phyloP scores from a whole-genome alignment of 116 monocot species.

The Papilionanthe hybrid region DNA sequence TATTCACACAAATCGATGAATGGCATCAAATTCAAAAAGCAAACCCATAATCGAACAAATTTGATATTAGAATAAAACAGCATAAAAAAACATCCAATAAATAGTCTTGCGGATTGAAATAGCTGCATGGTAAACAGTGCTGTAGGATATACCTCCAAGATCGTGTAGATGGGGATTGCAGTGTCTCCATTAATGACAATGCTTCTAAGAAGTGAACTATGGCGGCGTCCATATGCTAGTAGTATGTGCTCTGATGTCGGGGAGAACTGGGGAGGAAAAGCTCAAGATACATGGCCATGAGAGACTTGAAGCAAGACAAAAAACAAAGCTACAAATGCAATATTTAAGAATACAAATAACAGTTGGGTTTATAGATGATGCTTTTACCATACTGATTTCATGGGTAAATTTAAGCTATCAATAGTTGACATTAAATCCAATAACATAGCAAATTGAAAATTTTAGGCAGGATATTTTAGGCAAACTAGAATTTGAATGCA shows the following conservation, averaged over 20 bases:
- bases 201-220: conserved; percentile 84
- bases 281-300: background rate
- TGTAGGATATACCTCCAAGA: conserved; percentile 65
- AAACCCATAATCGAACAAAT: background rate
- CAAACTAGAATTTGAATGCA: background rate
- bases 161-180: conserved; percentile 77
- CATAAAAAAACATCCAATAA: background rate
- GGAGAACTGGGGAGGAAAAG: conserved; percentile 64
- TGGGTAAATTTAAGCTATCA: background rate
- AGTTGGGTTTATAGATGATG: background rate
- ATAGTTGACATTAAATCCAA: background rate
- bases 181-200: conserved; percentile 75
- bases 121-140: background rate
- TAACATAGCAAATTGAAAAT: background rate
- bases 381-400: background rate
- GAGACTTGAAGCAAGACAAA: background rate
- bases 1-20: background rate
- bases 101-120: background rate
- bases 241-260: conserved; percentile 95
- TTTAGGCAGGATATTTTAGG: background rate
- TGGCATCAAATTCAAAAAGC: background rate
- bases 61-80: background rate
- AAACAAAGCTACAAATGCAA: background rate
- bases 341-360: background rate
- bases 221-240: conserved; percentile 93